Conservation (phyloP, 768 basidiomycete genomes). For the Cystobasidium ongulense region DNA sequence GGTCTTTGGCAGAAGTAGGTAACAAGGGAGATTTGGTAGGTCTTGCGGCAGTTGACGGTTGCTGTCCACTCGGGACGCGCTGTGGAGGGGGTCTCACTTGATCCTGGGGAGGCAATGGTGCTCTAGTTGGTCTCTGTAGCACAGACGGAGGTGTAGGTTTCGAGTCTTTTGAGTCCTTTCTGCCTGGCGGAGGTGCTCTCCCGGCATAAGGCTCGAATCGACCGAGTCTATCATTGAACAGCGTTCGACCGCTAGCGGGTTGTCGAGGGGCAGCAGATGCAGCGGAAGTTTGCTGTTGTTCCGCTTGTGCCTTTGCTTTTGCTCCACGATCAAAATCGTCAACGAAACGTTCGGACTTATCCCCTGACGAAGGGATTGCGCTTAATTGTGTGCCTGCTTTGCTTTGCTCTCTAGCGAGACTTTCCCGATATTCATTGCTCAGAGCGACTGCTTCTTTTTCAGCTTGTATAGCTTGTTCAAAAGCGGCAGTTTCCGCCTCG, state of each 20-base stretch:
- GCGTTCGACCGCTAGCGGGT: conserved; percentile 51
- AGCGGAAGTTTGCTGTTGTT: conserved; percentile 23
- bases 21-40: not conserved
- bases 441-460: not conserved
- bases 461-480: conserved; percentile 25
- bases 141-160: conserved; percentile 42
- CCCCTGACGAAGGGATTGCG: conserved; percentile 33
- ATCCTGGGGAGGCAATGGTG: not conserved
- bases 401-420: conserved; percentile 26
- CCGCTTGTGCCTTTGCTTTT: conserved; percentile 68
- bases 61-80: not conserved
- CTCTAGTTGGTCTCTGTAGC: conserved; percentile 3
- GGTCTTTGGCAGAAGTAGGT: not conserved
- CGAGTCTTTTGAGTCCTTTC: not conserved
- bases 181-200: not conserved
- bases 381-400: not conserved
- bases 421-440: conserved; percentile 30
- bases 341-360: conserved; percentile 77
- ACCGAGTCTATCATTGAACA: conserved; percentile 96
- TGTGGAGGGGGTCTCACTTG: not conserved
- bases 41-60: not conserved
- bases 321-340: conserved; percentile 86
- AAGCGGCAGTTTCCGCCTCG: conserved; percentile 26
- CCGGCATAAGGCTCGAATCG: conserved; percentile 66
- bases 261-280: conserved; percentile 28